These are phyloP conservation scores for Coemansia sp. DNA, from an alignment of 192 early-diverging fungal species.

Conservation along the genomic window DNA sequence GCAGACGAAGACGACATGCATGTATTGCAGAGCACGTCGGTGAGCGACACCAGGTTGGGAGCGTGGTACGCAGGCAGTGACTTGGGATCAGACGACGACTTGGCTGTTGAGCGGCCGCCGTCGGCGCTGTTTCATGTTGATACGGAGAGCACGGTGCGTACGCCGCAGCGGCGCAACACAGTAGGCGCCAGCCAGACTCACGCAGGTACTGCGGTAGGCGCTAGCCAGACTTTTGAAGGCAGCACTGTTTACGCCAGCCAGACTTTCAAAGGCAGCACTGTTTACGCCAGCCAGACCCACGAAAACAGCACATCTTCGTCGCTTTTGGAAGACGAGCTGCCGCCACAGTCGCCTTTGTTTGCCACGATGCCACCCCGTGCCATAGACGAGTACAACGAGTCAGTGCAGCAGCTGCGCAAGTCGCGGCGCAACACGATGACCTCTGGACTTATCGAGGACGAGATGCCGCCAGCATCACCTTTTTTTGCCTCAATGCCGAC, in stretches of 20 bases:
- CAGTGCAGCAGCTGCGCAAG: constrained; percentile 21
- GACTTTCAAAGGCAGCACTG: not conserved
- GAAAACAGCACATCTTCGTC: not conserved
- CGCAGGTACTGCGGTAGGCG: too few relatives aligned
- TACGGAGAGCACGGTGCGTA: not conserved
- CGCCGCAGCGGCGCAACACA: not conserved
- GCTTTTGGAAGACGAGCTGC: constrained; percentile 42
- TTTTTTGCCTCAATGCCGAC: constrained; percentile 3
- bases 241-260: too few relatives aligned
- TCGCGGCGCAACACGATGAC: constrained; percentile 24
- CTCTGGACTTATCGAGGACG: not conserved
- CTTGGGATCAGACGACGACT: constrained; percentile 10
- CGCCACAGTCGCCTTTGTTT: constrained; percentile 47
- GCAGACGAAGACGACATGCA: not conserved
- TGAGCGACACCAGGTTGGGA: not conserved
- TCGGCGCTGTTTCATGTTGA: constrained; percentile 22
- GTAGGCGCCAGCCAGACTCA: not conserved
- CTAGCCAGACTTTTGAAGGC: too few relatives aligned
- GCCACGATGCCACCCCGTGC: constrained; percentile 22
- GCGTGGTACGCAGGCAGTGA: not conserved
- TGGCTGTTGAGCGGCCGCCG: constrained; percentile 29
- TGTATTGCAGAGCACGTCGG: not conserved
- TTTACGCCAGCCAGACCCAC: too few relatives aligned
- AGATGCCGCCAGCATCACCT: constrained; percentile 4
- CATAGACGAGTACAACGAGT: constrained; percentile 24